Evolutionary conservation across 108 stramenopile species (phyloP), one percentile per base, ranked within the genome.

Genomic region (Cyclotella atomus): DNA sequence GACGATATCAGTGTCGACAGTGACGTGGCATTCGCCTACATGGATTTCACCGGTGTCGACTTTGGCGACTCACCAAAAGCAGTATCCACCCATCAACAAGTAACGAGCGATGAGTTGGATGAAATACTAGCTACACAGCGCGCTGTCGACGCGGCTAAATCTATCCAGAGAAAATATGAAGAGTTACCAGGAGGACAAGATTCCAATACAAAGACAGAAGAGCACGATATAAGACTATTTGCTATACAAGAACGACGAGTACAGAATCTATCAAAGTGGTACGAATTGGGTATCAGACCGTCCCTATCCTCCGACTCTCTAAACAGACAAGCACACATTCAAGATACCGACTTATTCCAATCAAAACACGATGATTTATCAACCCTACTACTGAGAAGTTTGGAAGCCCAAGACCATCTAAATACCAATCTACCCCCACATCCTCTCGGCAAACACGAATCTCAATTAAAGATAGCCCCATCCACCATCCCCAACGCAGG

Each of bases 361-460:
- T 5, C 57, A 19, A 38, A 67, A 6, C 43, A 59, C 30, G 77
- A 79, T 50, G 70, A 79, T 53, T 19, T 79, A 28, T 17, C 41
- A 36, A 66, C 32, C n/a, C 32, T 79, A 10, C 77, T 71, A 49
- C 2, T 65, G 38, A 64, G 77, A 35, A 67, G 65, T 65, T 56
- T 71, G 14, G 46, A 79, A 28, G 77, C 77, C 10, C 77, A 79
- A 50, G 77, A 79, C 61, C 70, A 79, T 25, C 59, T 64, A 15
- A 79, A 79, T 54, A 67, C 59, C 55, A 79, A 79, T 54, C 36
- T 79, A 14, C 77, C 77, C 9, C 70, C 77, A 29, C 65, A 66
- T 50, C 77, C 77, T n/a, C 21, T 2, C 19, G 70, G 70, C 34
- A 61, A 71, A 14, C 65, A 66, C 44, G 70, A 77, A 65, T 44